Percentiles rank a stretch among this genome's conserved stretches.
phyloP scores from a whole-genome alignment of 78 protist species.

The Dictyostelium discoideum region DNA sequence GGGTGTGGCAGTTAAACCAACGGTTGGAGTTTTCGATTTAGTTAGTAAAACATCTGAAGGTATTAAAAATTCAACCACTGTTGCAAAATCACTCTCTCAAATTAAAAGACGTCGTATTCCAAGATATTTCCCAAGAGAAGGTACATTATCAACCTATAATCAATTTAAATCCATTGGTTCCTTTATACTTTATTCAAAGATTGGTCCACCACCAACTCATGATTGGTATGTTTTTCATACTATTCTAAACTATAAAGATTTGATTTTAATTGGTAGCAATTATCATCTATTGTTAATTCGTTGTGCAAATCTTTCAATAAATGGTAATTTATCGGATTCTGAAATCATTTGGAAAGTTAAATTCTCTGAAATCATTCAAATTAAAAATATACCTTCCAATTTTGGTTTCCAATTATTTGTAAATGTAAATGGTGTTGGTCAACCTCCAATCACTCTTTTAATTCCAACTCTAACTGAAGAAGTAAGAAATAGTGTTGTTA shows the following conservation, averaged over 20 bases:
- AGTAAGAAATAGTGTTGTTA: neutral
- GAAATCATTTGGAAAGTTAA: constrained; percentile 56
- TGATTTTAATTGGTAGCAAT: constrained; percentile 2
- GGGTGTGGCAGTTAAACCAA: constrained; percentile 91
- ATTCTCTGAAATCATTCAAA: constrained; percentile 32
- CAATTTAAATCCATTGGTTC: constrained; percentile 42
- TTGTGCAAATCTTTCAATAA: neutral
- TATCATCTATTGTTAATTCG: constrained; percentile 7
- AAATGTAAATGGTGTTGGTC: neutral
- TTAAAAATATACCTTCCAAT: neutral
- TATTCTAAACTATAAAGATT: neutral
- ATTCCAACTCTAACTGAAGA: constrained; percentile 59
- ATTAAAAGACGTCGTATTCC: constrained; percentile 59
- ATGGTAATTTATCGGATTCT: neutral
- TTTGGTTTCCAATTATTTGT: neutral
- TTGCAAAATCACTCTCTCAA: constrained; percentile 45
- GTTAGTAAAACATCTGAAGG: constrained; percentile 84
- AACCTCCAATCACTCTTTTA: neutral
- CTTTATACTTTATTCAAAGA: constrained; percentile 16
- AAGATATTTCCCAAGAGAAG: constrained; percentile 66
- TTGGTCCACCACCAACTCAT: constrained; percentile 43
- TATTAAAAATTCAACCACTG: constrained; percentile 70
- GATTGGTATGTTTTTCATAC: constrained; percentile 59
- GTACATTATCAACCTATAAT: constrained; percentile 38
- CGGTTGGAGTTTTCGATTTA: constrained; percentile 88